Conservation (phyloP, 73 alveolate species). For the Blepharisma japonicum region DNA sequence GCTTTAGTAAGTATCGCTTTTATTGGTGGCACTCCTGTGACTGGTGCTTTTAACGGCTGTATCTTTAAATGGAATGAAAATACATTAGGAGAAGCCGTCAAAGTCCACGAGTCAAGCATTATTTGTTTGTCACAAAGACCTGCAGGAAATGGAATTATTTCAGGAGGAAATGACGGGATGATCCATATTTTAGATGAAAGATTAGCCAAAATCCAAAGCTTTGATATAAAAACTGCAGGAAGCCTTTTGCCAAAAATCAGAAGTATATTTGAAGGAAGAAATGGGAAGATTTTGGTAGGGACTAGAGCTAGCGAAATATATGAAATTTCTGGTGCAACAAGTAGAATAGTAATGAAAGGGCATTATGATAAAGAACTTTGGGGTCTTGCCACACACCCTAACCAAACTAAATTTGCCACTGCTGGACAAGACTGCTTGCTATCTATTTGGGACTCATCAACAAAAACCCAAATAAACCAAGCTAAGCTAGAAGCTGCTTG, state of each 20-base stretch:
- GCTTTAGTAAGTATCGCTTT: slow-evolving; percentile 85
- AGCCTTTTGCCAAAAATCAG: slow-evolving; percentile 54
- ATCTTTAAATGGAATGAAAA: slow-evolving; percentile 78
- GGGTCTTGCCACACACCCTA: slow-evolving; percentile 94
- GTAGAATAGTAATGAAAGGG: slow-evolving; percentile 73
- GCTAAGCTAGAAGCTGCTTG: slow-evolving; percentile 80
- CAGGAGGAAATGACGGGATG: slow-evolving; percentile 93
- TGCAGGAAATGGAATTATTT: slow-evolving; percentile 77
- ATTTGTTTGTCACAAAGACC: slow-evolving; percentile 53
- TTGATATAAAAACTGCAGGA: slow-evolving; percentile 55
- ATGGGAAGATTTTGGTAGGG: slow-evolving; percentile 80
- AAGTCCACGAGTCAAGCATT: slow-evolving; percentile 35
- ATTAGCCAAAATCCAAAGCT: slow-evolving; percentile 36
- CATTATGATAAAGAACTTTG: slow-evolving; percentile 95
- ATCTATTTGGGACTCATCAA: slow-evolving; percentile 86
- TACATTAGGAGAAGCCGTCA: slow-evolving; percentile 27
- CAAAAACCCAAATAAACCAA: slow-evolving; percentile 63
- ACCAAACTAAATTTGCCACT: slow-evolving; percentile 76
- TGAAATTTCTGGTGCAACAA: slow-evolving; percentile 42
- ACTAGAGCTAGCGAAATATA: slow-evolving; percentile 96
- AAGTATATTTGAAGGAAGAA: slow-evolving; percentile 68
- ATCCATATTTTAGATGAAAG: slow-evolving; percentile 67
- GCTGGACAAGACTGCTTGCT: slow-evolving; percentile 93
- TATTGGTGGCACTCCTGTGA: slow-evolving; percentile 77
- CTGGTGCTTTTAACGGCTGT: slow-evolving; percentile 90